Evolutionary conservation across 2,329 filamentous ascomycete species (phyloP).

Genomic region (Cladosporium sp.): DNA sequence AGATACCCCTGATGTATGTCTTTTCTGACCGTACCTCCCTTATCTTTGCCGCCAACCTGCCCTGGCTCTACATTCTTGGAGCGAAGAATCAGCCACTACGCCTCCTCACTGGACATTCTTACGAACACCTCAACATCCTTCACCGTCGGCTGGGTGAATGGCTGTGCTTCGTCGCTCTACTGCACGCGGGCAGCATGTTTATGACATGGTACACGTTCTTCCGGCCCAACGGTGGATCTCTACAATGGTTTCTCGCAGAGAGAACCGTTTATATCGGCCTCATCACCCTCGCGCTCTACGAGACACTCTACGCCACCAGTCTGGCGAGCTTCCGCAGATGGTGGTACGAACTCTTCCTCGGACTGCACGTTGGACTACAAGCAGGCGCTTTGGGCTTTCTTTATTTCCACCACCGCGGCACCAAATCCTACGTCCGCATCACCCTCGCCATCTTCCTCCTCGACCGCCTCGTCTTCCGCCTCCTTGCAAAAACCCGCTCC

Average conservation of each 20-base stretch:
- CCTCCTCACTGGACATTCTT: slow-evolving; percentile 56
- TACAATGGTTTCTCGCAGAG: slow-evolving; percentile 47
- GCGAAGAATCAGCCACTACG: slow-evolving; percentile 62
- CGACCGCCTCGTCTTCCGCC: slow-evolving; percentile 53
- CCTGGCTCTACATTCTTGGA: slow-evolving; percentile 55
- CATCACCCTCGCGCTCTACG: slow-evolving; percentile 51
- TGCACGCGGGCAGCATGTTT: slow-evolving; percentile 53
- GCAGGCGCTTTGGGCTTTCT: slow-evolving; percentile 49
- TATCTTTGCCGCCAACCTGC: slow-evolving; percentile 47
- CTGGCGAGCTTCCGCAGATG: slow-evolving; percentile 53
- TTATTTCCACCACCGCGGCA: slow-evolving; percentile 53
- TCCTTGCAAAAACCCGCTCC: slow-evolving; percentile 46
- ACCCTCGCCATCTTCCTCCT: slow-evolving; percentile 52
- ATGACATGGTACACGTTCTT: slow-evolving; percentile 49
- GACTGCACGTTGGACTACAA: slow-evolving; percentile 53
- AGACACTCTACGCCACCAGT: slow-evolving; percentile 57
- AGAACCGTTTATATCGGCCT: slow-evolving; percentile 50
- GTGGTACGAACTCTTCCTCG: slow-evolving; percentile 60
- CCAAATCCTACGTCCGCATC: slow-evolving; percentile 47
- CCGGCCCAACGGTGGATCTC: slow-evolving; percentile 39
- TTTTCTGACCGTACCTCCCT: slow-evolving; percentile 54
- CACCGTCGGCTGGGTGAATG: slow-evolving; percentile 58
- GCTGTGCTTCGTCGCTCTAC: slow-evolving; percentile 52
- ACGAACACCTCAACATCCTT: slow-evolving; percentile 60
- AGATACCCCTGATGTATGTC: slow-evolving; percentile 47